A percentile compares a stretch with the other conserved stretches of the same genome.
phyloP scores from a whole-genome alignment of 2,329 filamentous ascomycete species.

The Fusarium foetens region DNA sequence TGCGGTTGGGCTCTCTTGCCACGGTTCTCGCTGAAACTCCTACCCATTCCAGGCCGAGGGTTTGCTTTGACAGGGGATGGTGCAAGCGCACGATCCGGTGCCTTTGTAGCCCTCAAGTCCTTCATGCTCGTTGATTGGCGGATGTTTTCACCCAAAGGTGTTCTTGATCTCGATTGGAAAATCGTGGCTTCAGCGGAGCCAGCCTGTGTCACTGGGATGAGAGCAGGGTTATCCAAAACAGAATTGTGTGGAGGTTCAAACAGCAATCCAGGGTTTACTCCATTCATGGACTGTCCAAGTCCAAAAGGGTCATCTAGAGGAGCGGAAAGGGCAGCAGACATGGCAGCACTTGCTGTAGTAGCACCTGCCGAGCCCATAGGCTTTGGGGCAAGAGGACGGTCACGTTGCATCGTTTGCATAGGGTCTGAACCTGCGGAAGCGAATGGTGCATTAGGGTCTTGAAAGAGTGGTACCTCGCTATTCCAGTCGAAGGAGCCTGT shows the following conservation, averaged over 20 bases:
- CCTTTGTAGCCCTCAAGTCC: slow-evolving; percentile 55
- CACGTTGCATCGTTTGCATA: slow-evolving; percentile 53
- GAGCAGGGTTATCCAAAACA: slow-evolving; percentile 54
- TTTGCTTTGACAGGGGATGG: slow-evolving; percentile 64
- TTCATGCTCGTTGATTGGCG: slow-evolving; percentile 59
- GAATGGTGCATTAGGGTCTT: slow-evolving; percentile 53
- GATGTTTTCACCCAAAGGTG: slow-evolving; percentile 49
- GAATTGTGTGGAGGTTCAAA: slow-evolving; percentile 64
- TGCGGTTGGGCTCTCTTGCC: slow-evolving; percentile 54
- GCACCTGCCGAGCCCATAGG: slow-evolving; percentile 50
- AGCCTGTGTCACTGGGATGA: slow-evolving; percentile 45
- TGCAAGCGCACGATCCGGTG: slow-evolving; percentile 53
- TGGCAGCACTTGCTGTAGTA: slow-evolving; percentile 44
- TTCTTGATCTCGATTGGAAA: slow-evolving; percentile 40
- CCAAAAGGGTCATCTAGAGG: slow-evolving; percentile 63
- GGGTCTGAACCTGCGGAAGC: slow-evolving; percentile 51
- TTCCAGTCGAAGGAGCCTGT: slow-evolving; percentile 68
- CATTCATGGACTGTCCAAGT: slow-evolving; percentile 56
- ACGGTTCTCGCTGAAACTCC: slow-evolving; percentile 65
- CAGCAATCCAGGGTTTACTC: slow-evolving; percentile 69
- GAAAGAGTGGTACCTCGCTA: slow-evolving; percentile 65
- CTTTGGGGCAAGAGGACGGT: slow-evolving; percentile 63
- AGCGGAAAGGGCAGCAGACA: slow-evolving; percentile 55
- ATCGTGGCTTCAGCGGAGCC: slow-evolving; percentile 45
- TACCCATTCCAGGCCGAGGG: slow-evolving; percentile 60